Evolutionary conservation across 306 rosid genomes (phyloP), one percentile per base, ranked within the genome.

Genomic region (Morella rubra): DNA sequence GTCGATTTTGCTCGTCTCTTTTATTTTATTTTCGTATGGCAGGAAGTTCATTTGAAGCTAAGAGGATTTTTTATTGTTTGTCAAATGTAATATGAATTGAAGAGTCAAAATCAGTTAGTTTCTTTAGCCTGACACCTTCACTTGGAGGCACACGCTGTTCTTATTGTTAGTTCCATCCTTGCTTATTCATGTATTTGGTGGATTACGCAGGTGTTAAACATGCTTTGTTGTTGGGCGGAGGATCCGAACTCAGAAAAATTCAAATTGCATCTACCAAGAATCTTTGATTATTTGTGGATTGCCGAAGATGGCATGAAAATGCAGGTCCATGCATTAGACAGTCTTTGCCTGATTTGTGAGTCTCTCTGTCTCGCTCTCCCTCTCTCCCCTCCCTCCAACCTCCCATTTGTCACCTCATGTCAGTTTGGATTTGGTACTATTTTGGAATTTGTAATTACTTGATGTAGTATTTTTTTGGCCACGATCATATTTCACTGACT

Each of bases 291-390:
- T 77, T 81, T 93, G 66, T 91, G 98, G 98, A 54, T 91, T 81
- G 96, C 94, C 77, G 98, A 93, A 82, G 98, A 91, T 79, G 98
- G 97, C 84, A 91, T 93, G 96, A 93, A 91, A 86, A 90, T 93
- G 97, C 94, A 93, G 96, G 97, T 91, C 37, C 58, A 61, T 40
- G 62, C 20, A 2, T 56, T 20, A 56, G 8, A 65, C 4, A 65
- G 70, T 40, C 46, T n/a, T n/a, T 65, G 45, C 16, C 45, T 18
- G 5, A 41, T 22, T 65, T 65, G 41, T n/a, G 46, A 18, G 6
- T 64, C 69, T 40, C 41, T 13, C 44, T 15, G n/a, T n/a, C n/a
- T n/a, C n/a, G n/a, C n/a, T n/a, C n/a, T n/a, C n/a, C n/a, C 67
- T 15, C 67, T 2, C n/a, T 27, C 8, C 3, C 4, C n/a, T 12